Percentiles rank a stretch among this genome's conserved stretches.
phyloP scores from a whole-genome alignment of 306 rosid species.

The Corylus heterophylla region DNA sequence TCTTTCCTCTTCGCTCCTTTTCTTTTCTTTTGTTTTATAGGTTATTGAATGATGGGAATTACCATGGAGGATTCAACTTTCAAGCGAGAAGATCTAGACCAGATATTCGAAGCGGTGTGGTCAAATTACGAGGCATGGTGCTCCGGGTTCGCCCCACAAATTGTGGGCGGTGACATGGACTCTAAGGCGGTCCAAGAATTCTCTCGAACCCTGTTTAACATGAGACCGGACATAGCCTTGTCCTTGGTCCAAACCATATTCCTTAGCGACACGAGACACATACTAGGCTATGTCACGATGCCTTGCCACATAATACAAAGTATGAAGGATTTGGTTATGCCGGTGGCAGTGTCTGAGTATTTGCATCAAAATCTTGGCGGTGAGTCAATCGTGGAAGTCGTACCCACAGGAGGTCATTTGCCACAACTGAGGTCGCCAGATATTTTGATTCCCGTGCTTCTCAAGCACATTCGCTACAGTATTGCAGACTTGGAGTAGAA shows the following conservation, averaged over 20 bases:
- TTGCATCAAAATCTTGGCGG: slow-evolving; percentile 44
- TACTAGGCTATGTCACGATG: slow-evolving; percentile 23
- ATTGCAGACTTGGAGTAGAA: slow-evolving; percentile 9
- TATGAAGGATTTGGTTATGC: slow-evolving; percentile 48
- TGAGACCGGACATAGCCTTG: slow-evolving; percentile 58
- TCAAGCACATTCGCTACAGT: slow-evolving; percentile 39
- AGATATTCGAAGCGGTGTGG: slow-evolving; percentile 60
- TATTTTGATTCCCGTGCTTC: slow-evolving; percentile 39
- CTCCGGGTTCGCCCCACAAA: slow-evolving; percentile 72
- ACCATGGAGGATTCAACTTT: slow-evolving; percentile 83
- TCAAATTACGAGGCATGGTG: slow-evolving; percentile 85
- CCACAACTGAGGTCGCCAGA: slow-evolving; percentile 56
- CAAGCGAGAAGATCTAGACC: slow-evolving; percentile 63
- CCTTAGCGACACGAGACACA: slow-evolving; percentile 40
- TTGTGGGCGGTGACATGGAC: slow-evolving; percentile 82
- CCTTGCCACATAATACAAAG: slow-evolving; percentile 59
- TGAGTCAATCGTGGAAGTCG: slow-evolving; percentile 45
- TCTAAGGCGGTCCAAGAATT: slow-evolving; percentile 78
- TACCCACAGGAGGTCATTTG: slow-evolving; percentile 49
- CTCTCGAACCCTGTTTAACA: slow-evolving; percentile 59
- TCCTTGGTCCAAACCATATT: slow-evolving; percentile 45
- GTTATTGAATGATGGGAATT: slow-evolving; percentile 59
- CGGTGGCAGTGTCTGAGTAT: slow-evolving; percentile 42
- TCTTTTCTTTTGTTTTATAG: background rate
- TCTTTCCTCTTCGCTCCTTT: background rate